Base-by-base conservation (phyloP, 768 basidiomycete species). In the Candolleomyces efflorescens region DNA sequence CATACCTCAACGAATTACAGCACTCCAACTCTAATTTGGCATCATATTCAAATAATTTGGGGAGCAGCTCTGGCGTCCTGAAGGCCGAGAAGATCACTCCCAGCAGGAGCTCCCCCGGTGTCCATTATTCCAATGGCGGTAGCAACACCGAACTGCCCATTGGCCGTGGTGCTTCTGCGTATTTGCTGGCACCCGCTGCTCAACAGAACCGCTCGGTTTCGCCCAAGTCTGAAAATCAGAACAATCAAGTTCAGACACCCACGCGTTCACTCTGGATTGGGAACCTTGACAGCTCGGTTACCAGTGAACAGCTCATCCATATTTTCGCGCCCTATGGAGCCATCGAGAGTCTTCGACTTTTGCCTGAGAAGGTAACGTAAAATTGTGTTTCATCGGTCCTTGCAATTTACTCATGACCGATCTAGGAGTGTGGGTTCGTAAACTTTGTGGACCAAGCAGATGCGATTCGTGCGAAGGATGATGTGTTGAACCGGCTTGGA, bases 241-340 rank as follows among this genome's bases (percentile, higher is more conserved):
- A 82, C 37, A 83, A 85, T 12, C 90, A 94, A 66, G 83, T 87
- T 54, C 95, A 98, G 73, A 89, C 92, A 41, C 96, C 97, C 37
- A 96, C 96, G 11, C 87, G 97, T 52, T 95, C 93, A 36, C 78
- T 99, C 26, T 99, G 97, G 96, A 97, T 99, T 68, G 97, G 97
- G 50, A 98, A 98, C 72, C 78, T 99, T 51, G 97, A 98, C 71
- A 92, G 90, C 63, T 90, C 89, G 54, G 92, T 96, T 55, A 94
- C 94, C 2, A 92, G 92, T 65, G 92, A 95, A 68, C 92, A 97
- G 68, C 85, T 99, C 55, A 92, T 97, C 56, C 88, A 91, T 62
- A 92, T 97, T 24, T 99, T 99, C 73, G 90, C 93, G 24, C 90
- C 91, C 0, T 99, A 99, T 68, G 97, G 97, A 55, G 91, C 94